A percentile compares a stretch with the other conserved stretches of the same genome.
Evolutionary conservation across 495 filamentous ascomycete genomes (phyloP).

Genomic region (Neurospora sp.): DNA sequence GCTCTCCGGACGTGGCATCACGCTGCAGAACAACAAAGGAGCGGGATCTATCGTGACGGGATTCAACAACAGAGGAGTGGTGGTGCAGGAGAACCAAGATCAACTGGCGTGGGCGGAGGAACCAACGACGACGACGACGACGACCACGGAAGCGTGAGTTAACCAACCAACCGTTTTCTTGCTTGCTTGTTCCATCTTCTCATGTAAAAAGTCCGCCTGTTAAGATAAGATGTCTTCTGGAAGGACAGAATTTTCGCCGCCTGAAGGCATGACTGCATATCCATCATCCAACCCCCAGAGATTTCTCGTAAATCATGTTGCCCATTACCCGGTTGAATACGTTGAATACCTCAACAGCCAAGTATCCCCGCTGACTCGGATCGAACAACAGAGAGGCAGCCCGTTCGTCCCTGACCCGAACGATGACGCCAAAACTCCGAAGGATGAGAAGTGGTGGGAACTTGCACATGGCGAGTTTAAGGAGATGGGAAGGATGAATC

Average conservation of each 20-base stretch:
- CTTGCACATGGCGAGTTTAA: neutral
- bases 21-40: neutral
- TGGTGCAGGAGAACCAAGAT: neutral
- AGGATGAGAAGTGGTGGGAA: neutral
- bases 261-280: neutral
- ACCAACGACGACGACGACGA: neutral
- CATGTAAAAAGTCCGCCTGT: neutral
- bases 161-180: neutral
- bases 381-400: neutral
- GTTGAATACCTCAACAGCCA: neutral
- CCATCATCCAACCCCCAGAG: neutral
- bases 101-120: neutral
- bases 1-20: conserved; percentile 16
- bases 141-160: neutral
- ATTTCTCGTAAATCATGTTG: neutral
- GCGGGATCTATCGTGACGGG: neutral
- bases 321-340: neutral
- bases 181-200: neutral
- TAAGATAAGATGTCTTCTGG: neutral
- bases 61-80: neutral
- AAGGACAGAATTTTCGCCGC: neutral
- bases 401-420: neutral
- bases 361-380: neutral
- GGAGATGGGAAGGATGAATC: neutral
- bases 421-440: neutral